Percentiles rank a stretch among this genome's conserved stretches.
Conservation (phyloP, 352 stramenopile genomes). For the Globisporangium barbulae region DNA sequence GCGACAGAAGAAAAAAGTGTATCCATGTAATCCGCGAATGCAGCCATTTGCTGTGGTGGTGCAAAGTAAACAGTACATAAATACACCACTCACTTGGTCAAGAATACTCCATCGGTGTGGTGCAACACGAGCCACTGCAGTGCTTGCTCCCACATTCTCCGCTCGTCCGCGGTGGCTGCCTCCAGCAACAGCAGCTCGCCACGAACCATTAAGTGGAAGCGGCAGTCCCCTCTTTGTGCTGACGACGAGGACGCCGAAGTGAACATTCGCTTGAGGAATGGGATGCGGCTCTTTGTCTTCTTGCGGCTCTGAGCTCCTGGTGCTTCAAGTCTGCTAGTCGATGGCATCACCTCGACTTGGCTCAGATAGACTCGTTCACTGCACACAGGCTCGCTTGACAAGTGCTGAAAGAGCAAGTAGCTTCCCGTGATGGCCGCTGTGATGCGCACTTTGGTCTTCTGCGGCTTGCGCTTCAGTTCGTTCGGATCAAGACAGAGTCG, state of each 20-base stretch:
- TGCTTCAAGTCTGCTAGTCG: background rate
- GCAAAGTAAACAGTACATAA: background rate
- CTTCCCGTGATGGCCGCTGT: slow-evolving; percentile 30
- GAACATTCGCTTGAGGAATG: slow-evolving; percentile 4
- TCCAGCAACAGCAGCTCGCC: slow-evolving; percentile 38
- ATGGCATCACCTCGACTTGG: slow-evolving; percentile 28
- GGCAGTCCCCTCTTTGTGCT: background rate
- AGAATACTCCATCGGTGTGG: slow-evolving; percentile 4
- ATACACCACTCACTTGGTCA: background rate
- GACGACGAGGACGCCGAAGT: slow-evolving; percentile 17
- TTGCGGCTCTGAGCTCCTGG: background rate
- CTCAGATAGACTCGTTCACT: slow-evolving; percentile 43
- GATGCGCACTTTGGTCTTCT: slow-evolving; percentile 29
- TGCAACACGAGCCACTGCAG: slow-evolving; percentile 37
- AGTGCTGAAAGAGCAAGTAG: slow-evolving; percentile 40
- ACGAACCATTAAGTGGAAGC: slow-evolving; percentile 37
- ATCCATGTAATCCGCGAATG: background rate
- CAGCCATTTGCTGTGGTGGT: background rate
- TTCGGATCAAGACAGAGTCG: slow-evolving; percentile 19
- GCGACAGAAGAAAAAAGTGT: background rate
- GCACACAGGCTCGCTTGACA: slow-evolving; percentile 17
- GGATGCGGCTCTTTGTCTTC: slow-evolving; percentile 5
- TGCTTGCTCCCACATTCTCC: slow-evolving; percentile 34
- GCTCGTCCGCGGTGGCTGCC: slow-evolving; percentile 24
- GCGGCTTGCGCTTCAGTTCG: slow-evolving; percentile 14